phyloP scores from a whole-genome alignment of 139 green algal genomes.

The Micractinium sp. region DNA sequence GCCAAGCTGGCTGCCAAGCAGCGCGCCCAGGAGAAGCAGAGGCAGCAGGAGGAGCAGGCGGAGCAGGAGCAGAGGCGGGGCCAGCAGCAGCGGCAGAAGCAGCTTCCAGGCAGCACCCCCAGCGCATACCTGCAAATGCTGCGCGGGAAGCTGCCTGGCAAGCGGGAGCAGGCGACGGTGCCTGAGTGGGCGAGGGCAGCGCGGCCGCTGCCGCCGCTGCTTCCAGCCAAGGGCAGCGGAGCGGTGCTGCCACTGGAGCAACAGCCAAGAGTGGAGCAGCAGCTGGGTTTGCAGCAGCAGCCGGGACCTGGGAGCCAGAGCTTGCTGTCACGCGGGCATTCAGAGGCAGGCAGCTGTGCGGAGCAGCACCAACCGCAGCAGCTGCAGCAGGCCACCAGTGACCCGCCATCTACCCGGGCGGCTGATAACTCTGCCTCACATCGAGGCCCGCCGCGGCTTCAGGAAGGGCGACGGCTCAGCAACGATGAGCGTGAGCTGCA shows the following conservation, averaged over 20 bases:
- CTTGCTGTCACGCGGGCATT: no score
- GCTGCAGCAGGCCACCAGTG: neutral
- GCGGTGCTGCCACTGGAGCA: neutral
- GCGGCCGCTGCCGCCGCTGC: slow-evolving; percentile 2
- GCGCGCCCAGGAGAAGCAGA: neutral
- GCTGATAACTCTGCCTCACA: neutral
- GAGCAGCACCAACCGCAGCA: neutral
- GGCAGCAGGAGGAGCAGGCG: neutral
- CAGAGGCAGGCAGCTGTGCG: no score
- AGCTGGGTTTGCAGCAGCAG: neutral
- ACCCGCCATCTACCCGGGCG: neutral
- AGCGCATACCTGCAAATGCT: neutral
- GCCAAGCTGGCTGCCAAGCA: slow-evolving; percentile 1
- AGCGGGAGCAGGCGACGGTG: neutral
- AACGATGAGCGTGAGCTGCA: neutral
- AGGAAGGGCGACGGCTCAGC: neutral
- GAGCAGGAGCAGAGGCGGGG: neutral
- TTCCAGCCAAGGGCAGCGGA: neutral
- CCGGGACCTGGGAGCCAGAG: no score
- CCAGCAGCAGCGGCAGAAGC: neutral
- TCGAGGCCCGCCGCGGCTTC: neutral
- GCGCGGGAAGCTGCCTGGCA: neutral
- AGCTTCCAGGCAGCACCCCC: neutral
- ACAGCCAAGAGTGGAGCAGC: neutral
- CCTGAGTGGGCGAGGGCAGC: neutral